Percentiles rank a stretch among this genome's conserved stretches.
These are phyloP conservation scores for Smallanthus sonchifolius DNA, from an alignment of 129 eudicot species.

Conservation along the genomic window DNA sequence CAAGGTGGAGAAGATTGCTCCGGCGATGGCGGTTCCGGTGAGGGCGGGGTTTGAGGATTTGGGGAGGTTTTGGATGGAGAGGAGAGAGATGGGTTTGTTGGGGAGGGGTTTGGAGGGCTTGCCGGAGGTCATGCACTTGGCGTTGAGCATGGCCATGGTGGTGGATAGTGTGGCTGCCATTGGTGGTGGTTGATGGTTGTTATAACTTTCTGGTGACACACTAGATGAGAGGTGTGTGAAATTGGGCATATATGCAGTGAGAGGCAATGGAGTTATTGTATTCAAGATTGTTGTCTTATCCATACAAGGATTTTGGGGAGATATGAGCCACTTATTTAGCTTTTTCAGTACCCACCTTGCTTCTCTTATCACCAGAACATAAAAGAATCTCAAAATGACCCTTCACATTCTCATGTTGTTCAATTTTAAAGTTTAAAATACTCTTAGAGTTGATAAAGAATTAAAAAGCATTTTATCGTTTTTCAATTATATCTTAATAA, in stretches of 20 bases:
- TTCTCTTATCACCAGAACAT: constrained; percentile 48
- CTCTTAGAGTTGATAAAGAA: too few species aligned
- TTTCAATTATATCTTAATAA: too few species aligned
- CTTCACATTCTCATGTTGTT: too few species aligned
- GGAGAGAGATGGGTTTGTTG: constrained; percentile 37
- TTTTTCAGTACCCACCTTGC: constrained; percentile 24
- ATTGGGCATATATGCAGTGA: constrained; percentile 32
- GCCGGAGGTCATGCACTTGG: constrained; percentile 43
- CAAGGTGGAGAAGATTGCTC: constrained; percentile 76
- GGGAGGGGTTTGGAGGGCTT: constrained; percentile 37
- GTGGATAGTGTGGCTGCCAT: constrained; percentile 81
- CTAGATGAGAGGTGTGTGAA: constrained; percentile 8
- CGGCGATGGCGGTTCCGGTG: constrained; percentile 65
- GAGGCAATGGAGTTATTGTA: constrained; percentile 42
- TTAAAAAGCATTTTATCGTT: too few species aligned
- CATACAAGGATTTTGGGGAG: constrained; percentile 29
- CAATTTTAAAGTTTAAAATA: too few species aligned
- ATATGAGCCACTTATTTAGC: constrained; percentile 44
- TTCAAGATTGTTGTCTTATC: constrained; percentile 65
- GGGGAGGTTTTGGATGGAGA: constrained; percentile 45
- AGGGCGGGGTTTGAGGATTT: constrained; percentile 36
- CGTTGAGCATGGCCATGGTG: constrained; percentile 65
- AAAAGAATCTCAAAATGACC: neutral
- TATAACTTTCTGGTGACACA: neutral
- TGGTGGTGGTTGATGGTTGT: constrained; percentile 10